Conservation (phyloP, 106 monocot species). For the Allium fistulosum region DNA sequence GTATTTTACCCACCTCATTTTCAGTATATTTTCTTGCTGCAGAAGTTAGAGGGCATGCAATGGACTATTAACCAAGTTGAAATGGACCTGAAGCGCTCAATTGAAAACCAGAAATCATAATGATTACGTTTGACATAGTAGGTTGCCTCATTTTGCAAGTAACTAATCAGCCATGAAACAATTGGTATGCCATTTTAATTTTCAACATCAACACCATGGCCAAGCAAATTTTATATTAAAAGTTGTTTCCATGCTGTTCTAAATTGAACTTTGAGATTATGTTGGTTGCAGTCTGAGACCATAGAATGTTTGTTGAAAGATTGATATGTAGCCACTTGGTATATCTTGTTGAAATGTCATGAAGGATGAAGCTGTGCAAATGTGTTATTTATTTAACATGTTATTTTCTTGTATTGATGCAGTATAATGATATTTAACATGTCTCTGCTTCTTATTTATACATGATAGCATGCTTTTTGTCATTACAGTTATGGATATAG, state of each 20-base stretch:
- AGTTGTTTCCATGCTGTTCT: not conserved
- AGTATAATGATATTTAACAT: too few species aligned
- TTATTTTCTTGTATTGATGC: too few species aligned
- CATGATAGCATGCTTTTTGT: too few species aligned
- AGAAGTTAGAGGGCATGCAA: slow-evolving; percentile 92
- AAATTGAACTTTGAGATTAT: not conserved
- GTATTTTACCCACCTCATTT: not conserved
- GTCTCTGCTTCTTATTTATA: too few species aligned
- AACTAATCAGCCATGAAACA: not conserved
- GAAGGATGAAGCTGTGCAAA: too few species aligned
- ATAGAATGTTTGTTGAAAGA: too few species aligned
- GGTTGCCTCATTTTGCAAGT: slow-evolving; percentile 1
- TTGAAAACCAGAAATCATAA: slow-evolving; percentile 29
- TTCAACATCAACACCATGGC: not conserved
- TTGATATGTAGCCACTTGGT: too few species aligned
- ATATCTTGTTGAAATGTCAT: too few species aligned
- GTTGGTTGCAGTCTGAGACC: not conserved
- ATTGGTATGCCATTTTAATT: too few species aligned
- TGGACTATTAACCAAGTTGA: slow-evolving; percentile 98
- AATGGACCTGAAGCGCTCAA: slow-evolving; percentile 77
- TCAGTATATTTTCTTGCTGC: not conserved
- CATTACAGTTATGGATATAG: too few species aligned
- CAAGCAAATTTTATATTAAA: not conserved
- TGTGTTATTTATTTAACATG: too few species aligned
- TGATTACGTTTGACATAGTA: not conserved